Evolutionary conservation across 1,139 yeast species (phyloP).

Genomic region (Scheffersomyces parashehatae): DNA sequence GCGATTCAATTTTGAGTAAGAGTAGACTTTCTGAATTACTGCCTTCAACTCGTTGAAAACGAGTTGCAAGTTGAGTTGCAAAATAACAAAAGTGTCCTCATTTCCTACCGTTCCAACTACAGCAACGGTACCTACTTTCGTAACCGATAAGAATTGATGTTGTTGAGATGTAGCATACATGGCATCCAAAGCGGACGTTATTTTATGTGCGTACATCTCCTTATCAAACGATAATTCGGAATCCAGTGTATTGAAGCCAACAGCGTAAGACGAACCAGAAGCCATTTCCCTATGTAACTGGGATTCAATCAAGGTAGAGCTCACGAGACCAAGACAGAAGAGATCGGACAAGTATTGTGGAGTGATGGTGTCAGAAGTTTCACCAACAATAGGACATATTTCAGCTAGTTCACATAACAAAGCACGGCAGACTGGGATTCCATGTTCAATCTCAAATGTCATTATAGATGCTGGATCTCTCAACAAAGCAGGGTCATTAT

Average conservation of each 20-base stretch:
- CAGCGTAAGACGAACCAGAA: conserved; percentile 46
- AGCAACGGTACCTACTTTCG: conserved; percentile 45
- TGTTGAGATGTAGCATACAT: conserved; percentile 39
- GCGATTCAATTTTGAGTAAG: conserved; percentile 15
- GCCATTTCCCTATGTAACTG: conserved; percentile 48
- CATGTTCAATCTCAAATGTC: conserved; percentile 39
- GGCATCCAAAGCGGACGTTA: conserved; percentile 41
- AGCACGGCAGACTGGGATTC: conserved; percentile 41
- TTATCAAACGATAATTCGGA: conserved; percentile 20
- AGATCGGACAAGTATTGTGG: conserved; percentile 50
- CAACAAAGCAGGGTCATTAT: conserved; percentile 4
- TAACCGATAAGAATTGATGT: conserved; percentile 45
- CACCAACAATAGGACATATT: conserved; percentile 41
- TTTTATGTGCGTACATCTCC: conserved; percentile 24
- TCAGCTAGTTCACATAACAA: conserved; percentile 35
- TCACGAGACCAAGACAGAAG: conserved; percentile 38
- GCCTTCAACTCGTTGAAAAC: conserved; percentile 14
- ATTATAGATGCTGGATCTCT: conserved; percentile 15
- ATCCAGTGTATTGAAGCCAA: conserved; percentile 38
- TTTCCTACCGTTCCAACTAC: conserved; percentile 49
- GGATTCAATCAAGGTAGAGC: conserved; percentile 39
- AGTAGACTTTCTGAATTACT: conserved; percentile 19
- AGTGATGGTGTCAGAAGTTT: conserved; percentile 43
- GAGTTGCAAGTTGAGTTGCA: conserved; percentile 23
- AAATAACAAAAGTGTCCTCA: conserved; percentile 42